phyloP scores from a whole-genome alignment of 78 protist genomes.

The Speleostelium caveatum region DNA sequence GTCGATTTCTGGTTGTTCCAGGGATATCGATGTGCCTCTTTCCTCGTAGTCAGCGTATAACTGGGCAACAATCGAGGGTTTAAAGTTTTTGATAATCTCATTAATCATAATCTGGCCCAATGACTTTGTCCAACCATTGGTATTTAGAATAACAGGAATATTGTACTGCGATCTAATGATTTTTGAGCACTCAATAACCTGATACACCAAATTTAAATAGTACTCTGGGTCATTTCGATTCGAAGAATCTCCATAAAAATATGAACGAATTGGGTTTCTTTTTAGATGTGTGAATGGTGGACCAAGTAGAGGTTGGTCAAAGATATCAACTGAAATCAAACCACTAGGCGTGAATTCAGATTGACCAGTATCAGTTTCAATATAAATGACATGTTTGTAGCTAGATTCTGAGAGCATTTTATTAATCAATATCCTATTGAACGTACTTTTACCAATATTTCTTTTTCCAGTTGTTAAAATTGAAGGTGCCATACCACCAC shows the following conservation, averaged over 20 bases:
- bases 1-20: neutral
- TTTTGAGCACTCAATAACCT: conserved; percentile 14
- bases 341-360: conserved; percentile 69
- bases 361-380: conserved; percentile 67
- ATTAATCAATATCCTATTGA: conserved; percentile 57
- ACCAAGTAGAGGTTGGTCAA: conserved; percentile 54
- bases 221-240: conserved; percentile 55
- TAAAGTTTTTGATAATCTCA: conserved; percentile 31
- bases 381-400: conserved; percentile 10
- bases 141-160: conserved; percentile 48
- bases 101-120: conserved; percentile 7
- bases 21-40: neutral
- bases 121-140: conserved; percentile 59
- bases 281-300: conserved; percentile 62
- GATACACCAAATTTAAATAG: conserved; percentile 11
- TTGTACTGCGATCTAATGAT: neutral
- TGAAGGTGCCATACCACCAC: neutral
- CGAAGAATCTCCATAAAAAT: conserved; percentile 58
- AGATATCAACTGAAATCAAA: conserved; percentile 29
- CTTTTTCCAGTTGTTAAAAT: conserved; percentile 49
- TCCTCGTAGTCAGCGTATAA: conserved; percentile 17
- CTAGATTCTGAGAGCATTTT: conserved; percentile 1
- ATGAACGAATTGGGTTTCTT: conserved; percentile 7
- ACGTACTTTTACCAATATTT: conserved; percentile 76
- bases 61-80: conserved; percentile 15